Evolutionary conservation across 805 yeast species (phyloP), one percentile per base, ranked within the genome.

Genomic region (Scheffersomyces ergatensis): DNA sequence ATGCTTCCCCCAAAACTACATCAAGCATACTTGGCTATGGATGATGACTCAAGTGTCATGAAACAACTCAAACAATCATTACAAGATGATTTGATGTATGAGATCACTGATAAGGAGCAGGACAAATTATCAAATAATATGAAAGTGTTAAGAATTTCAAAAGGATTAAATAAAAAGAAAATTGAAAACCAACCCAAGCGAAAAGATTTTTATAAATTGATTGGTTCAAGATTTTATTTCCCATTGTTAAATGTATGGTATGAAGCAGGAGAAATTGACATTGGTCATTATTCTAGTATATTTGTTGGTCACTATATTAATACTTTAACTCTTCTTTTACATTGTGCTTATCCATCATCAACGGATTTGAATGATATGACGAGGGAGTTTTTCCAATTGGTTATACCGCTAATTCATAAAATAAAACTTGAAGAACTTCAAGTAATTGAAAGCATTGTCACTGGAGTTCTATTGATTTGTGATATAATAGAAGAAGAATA

Each of bases 221-320:
- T 78, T 3, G 69, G 72, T 2, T 53, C 65, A 1, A 53, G 54
- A 12, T 69, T 81, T 36, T 82, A 72, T 48, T 82, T 73, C 49
- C 82, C 89, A 1, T 63, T 85, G 36, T 53, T 74, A 0, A 67
- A 71, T 5, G 62, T 74, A 1, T 82, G 83, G 83, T 54, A 67
- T 33, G 75, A 72, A 40, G 67, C 67, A 17, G 72, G 65, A 27
- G 77, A 71, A 7, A 68, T 74, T 31, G 62, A 64, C 32, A 60
- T 77, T 27, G 85, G 86, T 0, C 71, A 65, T 31, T 78, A 78
- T 49, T 74, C 85, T 0, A 70, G 76, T 1, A 49, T 83, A 1
- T 58, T 84, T 16, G 65, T 69, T 26, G 70, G 78, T 0, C 90
- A 85, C 53, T 83, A 71, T 55, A 49, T 85, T 34, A 73, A 77